Base-by-base conservation (phyloP, 2,329 filamentous ascomycete species). In the Ophiostoma ulmi region DNA sequence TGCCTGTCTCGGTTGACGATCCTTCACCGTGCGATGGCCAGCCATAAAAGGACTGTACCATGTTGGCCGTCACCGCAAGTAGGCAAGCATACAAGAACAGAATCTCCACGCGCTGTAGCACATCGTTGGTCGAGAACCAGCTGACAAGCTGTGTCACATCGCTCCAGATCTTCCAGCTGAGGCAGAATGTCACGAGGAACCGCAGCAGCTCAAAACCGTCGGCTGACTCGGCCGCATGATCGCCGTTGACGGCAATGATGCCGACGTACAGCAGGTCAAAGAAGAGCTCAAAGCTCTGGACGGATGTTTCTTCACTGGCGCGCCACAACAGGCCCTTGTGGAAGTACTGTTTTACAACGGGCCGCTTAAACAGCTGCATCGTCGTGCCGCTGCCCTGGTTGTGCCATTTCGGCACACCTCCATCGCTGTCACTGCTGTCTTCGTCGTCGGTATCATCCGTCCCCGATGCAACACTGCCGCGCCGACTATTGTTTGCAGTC, bases 271-370 rank as follows among this genome's bases (percentile, higher is more conserved):
- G 81, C 48, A 89, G 80, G 75, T 90, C 88, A 14, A 89, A 83
- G 74, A 90, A 90, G 1, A 90, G 82, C 76, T 90, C 88, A 75
- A 89, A 89, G 20, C 82, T 84, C 73, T 86, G 86, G 6, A 89
- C 86, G 77, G 89, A 83, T n/a, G 87, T 86, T 26, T 81, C 79
- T 68, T 85, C 83, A 8, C 82, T 83, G 1, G 86, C 84, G 68
- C 88, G 81, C 88, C 88, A 90, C 8, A 90, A 78, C 14, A 90
- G 80, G 0, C 87, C 87, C 72, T 86, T 86, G 76, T 90, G 87
- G 75, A 89, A 89, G 78, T 89, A 90, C 78, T 90, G 88, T 71
- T 87, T 82, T 3, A 90, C 81, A 7, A 86, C 83, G 0, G 88
- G 88, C 73, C 82, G 83, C 76, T 86, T 86, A 76, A 86, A 87